These are phyloP conservation scores for Viola odorata DNA, from an alignment of 345 rosid genomes.

Conservation along the genomic window DNA sequence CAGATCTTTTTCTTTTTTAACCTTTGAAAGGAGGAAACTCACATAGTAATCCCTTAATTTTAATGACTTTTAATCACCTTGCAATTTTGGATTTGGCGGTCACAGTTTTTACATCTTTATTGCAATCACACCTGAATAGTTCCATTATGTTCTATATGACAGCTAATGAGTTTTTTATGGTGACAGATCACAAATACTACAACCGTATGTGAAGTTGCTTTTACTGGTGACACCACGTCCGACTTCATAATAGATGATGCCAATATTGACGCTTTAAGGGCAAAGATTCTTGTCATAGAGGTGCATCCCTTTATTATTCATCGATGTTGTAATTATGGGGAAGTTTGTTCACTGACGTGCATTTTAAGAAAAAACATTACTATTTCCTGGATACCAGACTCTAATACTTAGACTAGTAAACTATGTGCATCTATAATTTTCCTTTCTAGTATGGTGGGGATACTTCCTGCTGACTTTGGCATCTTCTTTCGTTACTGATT, in stretches of 20 bases:
- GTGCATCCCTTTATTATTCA: conserved; percentile 26
- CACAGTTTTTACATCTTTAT: not conserved
- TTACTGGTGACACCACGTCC: conserved; percentile 87
- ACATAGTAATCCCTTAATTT: no score
- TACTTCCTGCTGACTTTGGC: no score
- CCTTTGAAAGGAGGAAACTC: no score
- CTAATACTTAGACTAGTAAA: no score
- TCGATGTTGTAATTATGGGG: not conserved
- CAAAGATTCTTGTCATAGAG: conserved; percentile 89
- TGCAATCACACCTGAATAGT: not conserved
- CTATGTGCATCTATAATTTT: no score
- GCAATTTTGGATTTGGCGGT: not conserved
- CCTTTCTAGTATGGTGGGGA: no score
- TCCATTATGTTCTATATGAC: not conserved
- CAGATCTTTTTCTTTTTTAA: no score
- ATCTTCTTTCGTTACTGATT: not conserved
- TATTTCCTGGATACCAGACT: no score
- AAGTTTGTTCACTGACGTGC: no score
- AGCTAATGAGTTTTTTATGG: conserved; percentile 18
- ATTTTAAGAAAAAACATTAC: no score
- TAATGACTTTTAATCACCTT: no score
- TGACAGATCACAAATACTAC: conserved; percentile 67
- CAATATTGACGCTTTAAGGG: conserved; percentile 66
- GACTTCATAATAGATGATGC: conserved; percentile 63
- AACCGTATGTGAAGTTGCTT: conserved; percentile 76